Evolutionary conservation across 108 stramenopile genomes (phyloP).

Genomic region (Cyclostephanos invisitatus): DNA sequence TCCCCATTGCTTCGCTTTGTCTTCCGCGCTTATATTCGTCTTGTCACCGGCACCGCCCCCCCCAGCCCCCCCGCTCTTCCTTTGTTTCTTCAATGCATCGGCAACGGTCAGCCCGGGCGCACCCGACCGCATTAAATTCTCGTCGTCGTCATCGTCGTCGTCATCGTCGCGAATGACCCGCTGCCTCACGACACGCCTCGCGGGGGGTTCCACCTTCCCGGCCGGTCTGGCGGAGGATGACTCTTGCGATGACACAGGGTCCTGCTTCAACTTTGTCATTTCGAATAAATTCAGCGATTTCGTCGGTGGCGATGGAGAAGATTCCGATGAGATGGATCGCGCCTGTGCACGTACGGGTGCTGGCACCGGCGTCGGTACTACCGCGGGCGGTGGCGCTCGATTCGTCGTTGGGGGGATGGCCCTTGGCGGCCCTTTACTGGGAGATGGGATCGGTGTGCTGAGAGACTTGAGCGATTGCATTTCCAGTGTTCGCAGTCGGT

Average conservation of each 20-base stretch:
- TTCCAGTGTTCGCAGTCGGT: conserved; percentile 32
- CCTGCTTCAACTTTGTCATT: conserved; percentile 26
- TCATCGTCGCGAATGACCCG: conserved; percentile 21
- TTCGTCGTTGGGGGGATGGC: conserved; percentile 4
- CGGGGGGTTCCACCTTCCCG: neutral
- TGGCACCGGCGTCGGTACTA: conserved; percentile 8
- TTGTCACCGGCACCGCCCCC: conserved; percentile 31
- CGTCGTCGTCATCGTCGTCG: conserved; percentile 58
- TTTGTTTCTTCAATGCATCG: conserved; percentile 51
- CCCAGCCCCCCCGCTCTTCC: conserved; percentile 25
- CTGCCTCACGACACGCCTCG: conserved; percentile 16
- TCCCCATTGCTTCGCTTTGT: conserved; percentile 62
- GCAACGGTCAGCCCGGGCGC: conserved; percentile 55
- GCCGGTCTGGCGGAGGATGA: conserved; percentile 3
- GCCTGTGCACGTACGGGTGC: conserved; percentile 4
- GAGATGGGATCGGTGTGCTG: conserved; percentile 44
- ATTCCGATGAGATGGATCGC: conserved; percentile 6
- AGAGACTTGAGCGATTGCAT: conserved; percentile 38
- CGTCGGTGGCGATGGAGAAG: conserved; percentile 9
- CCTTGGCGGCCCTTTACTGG: conserved; percentile 9
- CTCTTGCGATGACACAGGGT: neutral
- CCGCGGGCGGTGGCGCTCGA: conserved; percentile 25
- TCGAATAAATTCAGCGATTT: conserved; percentile 18
- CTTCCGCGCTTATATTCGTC: conserved; percentile 34
- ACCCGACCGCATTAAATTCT: conserved; percentile 46